Evolutionary conservation across 176 grass and related monocot genomes (phyloP).

Genomic region (Aegilops tauschii): DNA sequence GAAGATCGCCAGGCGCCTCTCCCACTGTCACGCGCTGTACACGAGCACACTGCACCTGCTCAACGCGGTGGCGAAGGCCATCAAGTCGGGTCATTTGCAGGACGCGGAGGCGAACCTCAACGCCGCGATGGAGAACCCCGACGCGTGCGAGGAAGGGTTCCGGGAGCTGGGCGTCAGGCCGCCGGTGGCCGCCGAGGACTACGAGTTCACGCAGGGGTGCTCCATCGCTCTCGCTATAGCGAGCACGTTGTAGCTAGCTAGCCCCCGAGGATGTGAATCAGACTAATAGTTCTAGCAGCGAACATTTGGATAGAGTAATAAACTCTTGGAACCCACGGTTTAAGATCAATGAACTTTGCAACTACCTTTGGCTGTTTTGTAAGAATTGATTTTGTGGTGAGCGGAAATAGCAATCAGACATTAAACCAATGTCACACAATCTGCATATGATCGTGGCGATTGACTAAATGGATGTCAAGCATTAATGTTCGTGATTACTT

Average conservation of each 20-base stretch:
- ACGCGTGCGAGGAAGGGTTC: conserved; percentile 54
- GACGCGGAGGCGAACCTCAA: conserved; percentile 32
- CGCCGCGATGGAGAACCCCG: conserved; percentile 13
- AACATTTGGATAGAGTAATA: too few relatives aligned
- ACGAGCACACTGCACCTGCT: not conserved
- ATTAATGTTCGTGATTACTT: too few relatives aligned
- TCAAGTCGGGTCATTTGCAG: not conserved
- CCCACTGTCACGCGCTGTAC: conserved; percentile 37
- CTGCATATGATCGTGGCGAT: too few relatives aligned
- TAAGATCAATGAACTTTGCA: too few relatives aligned
- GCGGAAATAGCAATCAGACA: too few relatives aligned
- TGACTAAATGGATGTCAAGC: too few relatives aligned
- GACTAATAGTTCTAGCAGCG: too few relatives aligned
- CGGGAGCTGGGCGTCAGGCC: not conserved
- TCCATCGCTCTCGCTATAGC: conserved; percentile 42
- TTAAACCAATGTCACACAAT: too few relatives aligned
- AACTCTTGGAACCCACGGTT: too few relatives aligned
- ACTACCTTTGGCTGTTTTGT: too few relatives aligned
- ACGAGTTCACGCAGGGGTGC: conserved; percentile 30
- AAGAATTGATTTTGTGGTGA: too few relatives aligned
- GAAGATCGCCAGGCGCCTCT: not conserved
- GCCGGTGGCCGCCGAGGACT: conserved; percentile 26
- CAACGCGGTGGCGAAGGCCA: not conserved
- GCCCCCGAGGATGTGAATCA: too few relatives aligned
- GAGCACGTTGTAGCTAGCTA: not conserved